phyloP scores from a whole-genome alignment of 805 yeast species.

The Kuraishia capsulata region DNA sequence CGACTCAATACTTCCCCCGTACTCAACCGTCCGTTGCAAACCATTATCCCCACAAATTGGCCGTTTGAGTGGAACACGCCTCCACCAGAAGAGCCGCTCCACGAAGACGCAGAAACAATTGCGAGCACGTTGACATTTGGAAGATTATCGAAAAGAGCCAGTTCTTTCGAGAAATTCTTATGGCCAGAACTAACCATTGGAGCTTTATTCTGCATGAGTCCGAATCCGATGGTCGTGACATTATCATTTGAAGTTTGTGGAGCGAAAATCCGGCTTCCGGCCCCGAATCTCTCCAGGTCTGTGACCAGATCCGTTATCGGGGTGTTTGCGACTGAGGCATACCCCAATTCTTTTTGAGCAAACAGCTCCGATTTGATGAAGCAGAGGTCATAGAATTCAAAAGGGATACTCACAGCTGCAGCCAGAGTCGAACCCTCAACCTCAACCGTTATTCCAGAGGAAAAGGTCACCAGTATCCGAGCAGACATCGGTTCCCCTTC shows the following conservation, averaged over 20 bases:
- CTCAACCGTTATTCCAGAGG: background rate
- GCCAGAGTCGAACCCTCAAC: background rate
- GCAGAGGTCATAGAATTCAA: background rate
- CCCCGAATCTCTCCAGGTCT: background rate
- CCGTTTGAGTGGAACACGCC: slow-evolving; percentile 22
- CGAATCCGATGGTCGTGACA: slow-evolving; percentile 29
- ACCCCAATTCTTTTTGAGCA: too few species aligned
- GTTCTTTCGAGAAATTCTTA: slow-evolving; percentile 12
- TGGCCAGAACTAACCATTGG: slow-evolving; percentile 28
- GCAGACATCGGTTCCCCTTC: too few species aligned
- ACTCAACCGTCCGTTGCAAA: slow-evolving; percentile 26
- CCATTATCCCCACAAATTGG: slow-evolving; percentile 30
- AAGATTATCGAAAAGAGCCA: slow-evolving; percentile 6
- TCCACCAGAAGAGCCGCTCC: slow-evolving; percentile 46
- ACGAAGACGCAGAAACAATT: slow-evolving; percentile 32
- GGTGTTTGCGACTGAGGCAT: background rate
- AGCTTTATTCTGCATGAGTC: slow-evolving; percentile 22
- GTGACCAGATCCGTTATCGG: background rate
- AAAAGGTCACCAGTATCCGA: slow-evolving; percentile 1
- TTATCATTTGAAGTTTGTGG: slow-evolving; percentile 11
- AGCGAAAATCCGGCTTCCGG: background rate
- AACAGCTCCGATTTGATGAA: background rate
- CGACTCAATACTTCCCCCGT: slow-evolving; percentile 12
- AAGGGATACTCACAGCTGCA: background rate
- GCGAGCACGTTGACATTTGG: slow-evolving; percentile 13